Conservation (phyloP, 2,329 filamentous ascomycete genomes). For the Alternaria sp. region DNA sequence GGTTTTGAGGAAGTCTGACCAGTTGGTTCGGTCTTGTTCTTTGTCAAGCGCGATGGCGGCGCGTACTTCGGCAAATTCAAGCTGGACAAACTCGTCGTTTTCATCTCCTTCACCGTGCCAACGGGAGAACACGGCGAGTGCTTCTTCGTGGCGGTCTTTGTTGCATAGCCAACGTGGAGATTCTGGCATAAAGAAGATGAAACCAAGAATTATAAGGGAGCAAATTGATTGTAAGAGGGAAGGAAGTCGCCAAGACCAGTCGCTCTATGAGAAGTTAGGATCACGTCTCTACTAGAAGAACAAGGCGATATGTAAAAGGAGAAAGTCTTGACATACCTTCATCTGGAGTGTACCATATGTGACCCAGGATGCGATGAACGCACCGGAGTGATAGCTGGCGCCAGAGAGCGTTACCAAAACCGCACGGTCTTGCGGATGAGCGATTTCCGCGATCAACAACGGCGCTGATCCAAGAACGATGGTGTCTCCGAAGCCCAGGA, state of each 20-base stretch:
- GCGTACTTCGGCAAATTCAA: conserved; percentile 27
- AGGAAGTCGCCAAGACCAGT: no score
- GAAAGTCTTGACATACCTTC: not conserved
- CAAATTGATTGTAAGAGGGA: no score
- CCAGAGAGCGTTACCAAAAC: conserved; percentile 42
- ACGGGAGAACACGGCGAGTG: no score
- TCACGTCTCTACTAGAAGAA: no score
- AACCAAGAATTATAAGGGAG: no score
- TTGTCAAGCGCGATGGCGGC: conserved; percentile 33
- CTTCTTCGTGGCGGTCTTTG: no score
- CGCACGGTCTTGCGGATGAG: conserved; percentile 37
- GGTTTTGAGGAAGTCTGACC: conserved; percentile 39
- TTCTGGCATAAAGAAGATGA: no score
- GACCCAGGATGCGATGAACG: conserved; percentile 47
- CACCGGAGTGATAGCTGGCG: conserved; percentile 50
- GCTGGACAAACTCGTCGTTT: conserved; percentile 22
- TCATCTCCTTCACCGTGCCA: conserved; percentile 30
- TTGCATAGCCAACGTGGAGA: no score
- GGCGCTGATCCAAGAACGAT: conserved; percentile 25
- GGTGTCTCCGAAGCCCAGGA: conserved; percentile 39
- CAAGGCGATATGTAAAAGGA: no score
- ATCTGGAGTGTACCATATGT: conserved; percentile 23
- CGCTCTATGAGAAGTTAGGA: no score
- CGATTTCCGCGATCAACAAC: no score
- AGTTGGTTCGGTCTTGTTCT: conserved; percentile 10